Conservation (phyloP, 2,329 filamentous ascomycete species). For the Botrytis fabae region DNA sequence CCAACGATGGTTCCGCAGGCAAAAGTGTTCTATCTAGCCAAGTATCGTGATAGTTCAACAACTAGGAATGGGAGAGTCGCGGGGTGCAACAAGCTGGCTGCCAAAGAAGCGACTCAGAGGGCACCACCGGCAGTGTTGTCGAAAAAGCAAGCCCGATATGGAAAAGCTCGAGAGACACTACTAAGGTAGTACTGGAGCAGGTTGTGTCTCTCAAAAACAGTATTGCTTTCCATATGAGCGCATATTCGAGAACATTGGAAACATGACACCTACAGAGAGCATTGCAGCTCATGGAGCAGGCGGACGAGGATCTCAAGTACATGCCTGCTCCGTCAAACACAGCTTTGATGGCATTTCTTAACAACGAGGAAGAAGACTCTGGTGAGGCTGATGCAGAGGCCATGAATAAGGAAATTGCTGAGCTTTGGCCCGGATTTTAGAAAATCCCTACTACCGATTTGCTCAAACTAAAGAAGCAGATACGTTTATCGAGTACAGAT, state of each 20-base stretch:
- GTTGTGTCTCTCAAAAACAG: background rate
- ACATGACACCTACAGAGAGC: background rate
- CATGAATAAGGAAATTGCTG: background rate
- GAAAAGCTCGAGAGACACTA: background rate
- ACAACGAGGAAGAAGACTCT: background rate
- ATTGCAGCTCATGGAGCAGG: background rate
- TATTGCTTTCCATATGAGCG: rapidly evolving
- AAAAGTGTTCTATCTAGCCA: background rate
- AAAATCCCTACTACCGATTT: rapidly evolving
- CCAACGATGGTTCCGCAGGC: background rate
- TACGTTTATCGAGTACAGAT: background rate
- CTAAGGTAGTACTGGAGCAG: background rate
- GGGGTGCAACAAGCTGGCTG: background rate
- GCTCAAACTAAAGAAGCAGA: background rate
- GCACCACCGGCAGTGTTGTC: background rate
- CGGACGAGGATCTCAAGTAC: background rate
- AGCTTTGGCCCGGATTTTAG: background rate
- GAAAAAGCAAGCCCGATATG: background rate
- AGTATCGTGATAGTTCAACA: background rate
- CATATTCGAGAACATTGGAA: background rate
- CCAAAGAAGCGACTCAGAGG: background rate
- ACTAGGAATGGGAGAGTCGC: background rate
- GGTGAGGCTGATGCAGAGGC: background rate
- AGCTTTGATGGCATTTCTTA: background rate
- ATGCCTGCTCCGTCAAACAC: background rate